phyloP scores from a whole-genome alignment of 1,284 basidiomycete species.

The Anthracocystis panici-leucophaei region DNA sequence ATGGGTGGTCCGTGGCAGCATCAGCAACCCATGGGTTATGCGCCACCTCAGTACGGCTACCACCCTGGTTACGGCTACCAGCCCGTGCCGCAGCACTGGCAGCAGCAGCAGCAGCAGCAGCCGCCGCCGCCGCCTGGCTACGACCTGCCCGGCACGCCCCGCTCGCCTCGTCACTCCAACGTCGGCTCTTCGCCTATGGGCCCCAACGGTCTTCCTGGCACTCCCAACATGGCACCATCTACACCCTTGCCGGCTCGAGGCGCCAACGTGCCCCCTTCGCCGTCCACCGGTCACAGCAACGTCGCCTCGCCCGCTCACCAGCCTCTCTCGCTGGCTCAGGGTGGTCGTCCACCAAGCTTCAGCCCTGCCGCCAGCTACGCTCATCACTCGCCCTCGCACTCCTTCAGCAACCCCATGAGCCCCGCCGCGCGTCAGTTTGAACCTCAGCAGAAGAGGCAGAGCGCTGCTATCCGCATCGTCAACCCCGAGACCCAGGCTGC shows the following conservation, averaged over 20 bases:
- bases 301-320: slow-evolving; percentile 53
- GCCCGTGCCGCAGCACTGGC: slow-evolving; percentile 52
- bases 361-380: slow-evolving; percentile 40
- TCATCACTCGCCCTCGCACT: slow-evolving; percentile 60
- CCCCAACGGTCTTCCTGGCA: slow-evolving; percentile 55
- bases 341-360: slow-evolving; percentile 47
- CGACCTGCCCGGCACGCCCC: slow-evolving; percentile 58
- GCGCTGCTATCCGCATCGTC: slow-evolving; percentile 68
- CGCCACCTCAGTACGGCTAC: slow-evolving; percentile 56
- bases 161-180: slow-evolving; percentile 61
- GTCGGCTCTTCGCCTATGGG: slow-evolving; percentile 61
- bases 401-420: slow-evolving; percentile 66
- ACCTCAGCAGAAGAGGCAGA: slow-evolving; percentile 64
- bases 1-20: slow-evolving; percentile 59
- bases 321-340: slow-evolving; percentile 50
- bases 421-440: slow-evolving; percentile 67
- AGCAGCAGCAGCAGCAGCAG: slow-evolving; percentile 51
- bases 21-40: slow-evolving; percentile 51
- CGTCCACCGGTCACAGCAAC: slow-evolving; percentile 48
- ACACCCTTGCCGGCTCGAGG: slow-evolving; percentile 42
- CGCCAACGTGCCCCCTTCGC: slow-evolving; percentile 50
- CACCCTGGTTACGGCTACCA: slow-evolving; percentile 61
- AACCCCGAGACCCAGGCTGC: slow-evolving; percentile 68
- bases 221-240: slow-evolving; percentile 55
- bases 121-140: slow-evolving; percentile 37